A percentile compares a stretch with the other conserved stretches of the same genome.
Conservation (phyloP, 305 asterid genomes). For the Solanum aculeatissimum region DNA sequence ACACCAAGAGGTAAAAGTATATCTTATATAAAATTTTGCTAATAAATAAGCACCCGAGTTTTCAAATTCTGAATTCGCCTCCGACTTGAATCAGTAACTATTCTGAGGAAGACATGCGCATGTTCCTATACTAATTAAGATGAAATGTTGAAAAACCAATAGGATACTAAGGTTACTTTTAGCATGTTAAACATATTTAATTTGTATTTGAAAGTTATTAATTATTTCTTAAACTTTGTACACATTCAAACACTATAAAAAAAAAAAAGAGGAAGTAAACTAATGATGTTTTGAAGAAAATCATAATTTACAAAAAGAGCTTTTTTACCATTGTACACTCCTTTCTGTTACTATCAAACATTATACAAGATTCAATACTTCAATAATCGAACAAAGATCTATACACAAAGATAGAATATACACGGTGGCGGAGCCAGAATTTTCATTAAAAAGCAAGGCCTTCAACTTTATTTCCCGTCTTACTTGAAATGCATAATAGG, state of each 20-base stretch:
- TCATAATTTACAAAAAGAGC: background rate
- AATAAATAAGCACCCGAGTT: too few species aligned
- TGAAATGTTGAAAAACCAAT: too few species aligned
- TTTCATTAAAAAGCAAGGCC: background rate
- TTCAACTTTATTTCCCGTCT: background rate
- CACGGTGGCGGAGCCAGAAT: fast-evolving
- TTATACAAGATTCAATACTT: background rate
- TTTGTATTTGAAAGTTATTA: background rate
- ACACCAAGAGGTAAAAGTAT: too few species aligned
- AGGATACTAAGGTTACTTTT: too few species aligned
- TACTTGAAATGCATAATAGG: background rate
- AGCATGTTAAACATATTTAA: too few species aligned
- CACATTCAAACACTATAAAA: background rate
- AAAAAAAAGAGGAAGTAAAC: background rate
- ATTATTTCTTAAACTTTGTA: background rate
- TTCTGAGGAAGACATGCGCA: too few species aligned
- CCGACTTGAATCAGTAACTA: too few species aligned
- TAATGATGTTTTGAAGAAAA: background rate
- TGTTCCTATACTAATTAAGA: too few species aligned
- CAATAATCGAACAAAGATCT: background rate
- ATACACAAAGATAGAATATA: background rate
- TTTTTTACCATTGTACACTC: background rate
- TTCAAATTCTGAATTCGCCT: too few species aligned
- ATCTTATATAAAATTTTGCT: too few species aligned
- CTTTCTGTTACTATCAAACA: background rate